Percentiles rank a stretch among this genome's conserved stretches.
Evolutionary conservation across 169 alveolate species (phyloP).

Genomic region (Eimeria sp.): DNA sequence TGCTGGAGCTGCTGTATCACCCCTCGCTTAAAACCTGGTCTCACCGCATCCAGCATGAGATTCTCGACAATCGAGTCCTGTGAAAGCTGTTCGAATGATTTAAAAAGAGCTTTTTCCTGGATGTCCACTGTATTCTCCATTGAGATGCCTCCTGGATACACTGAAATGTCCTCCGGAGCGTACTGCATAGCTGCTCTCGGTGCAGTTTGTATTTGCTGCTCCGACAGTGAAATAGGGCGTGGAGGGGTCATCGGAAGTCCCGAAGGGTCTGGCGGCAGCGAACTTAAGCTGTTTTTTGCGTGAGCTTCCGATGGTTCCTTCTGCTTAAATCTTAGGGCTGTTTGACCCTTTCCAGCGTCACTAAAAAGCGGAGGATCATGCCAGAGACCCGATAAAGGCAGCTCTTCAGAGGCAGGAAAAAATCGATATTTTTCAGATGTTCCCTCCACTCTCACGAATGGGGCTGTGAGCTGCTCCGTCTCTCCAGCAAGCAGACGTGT

Average conservation of each 20-base stretch:
- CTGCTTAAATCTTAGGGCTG: constrained; percentile 18
- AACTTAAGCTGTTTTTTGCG: neutral
- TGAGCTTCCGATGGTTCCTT: constrained; percentile 1
- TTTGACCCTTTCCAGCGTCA: constrained; percentile 64
- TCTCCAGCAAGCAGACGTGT: constrained; percentile 63
- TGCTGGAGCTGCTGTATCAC: constrained; percentile 56
- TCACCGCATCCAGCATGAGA: constrained; percentile 63
- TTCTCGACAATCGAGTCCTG: constrained; percentile 57
- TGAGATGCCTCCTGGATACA: constrained; percentile 49
- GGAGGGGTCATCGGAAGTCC: constrained; percentile 58
- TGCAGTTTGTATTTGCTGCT: constrained; percentile 22
- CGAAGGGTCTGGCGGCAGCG: constrained; percentile 56
- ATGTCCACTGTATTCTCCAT: constrained; percentile 39
- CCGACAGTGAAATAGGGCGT: constrained; percentile 38
- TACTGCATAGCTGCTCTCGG: constrained; percentile 62
- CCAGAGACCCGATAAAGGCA: constrained; percentile 75
- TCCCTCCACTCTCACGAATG: constrained; percentile 46
- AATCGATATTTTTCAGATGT: constrained; percentile 55
- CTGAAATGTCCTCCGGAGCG: constrained; percentile 16
- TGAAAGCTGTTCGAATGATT: neutral
- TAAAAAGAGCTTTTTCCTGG: constrained; percentile 48
- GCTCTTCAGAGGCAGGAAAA: constrained; percentile 21
- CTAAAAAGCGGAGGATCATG: constrained; percentile 47
- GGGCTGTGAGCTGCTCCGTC: constrained; percentile 74
- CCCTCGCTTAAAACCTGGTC: constrained; percentile 65